Conservation (phyloP, 371 early-diverging fungal genomes). For the Mortierella sp. region DNA sequence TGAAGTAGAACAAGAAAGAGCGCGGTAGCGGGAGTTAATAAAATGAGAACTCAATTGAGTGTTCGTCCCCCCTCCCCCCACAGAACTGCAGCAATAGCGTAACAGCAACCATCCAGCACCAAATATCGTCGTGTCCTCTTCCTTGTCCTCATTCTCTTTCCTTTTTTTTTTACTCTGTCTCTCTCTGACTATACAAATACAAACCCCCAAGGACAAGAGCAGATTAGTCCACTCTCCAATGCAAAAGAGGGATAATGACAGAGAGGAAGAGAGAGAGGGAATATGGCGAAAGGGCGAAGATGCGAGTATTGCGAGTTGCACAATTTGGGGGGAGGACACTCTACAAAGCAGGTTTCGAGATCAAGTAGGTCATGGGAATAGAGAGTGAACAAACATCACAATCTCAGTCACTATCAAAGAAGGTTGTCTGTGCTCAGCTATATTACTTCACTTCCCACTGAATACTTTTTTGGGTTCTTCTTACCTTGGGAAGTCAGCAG, state of each 20-base stretch:
- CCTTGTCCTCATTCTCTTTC: background rate
- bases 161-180: too few species aligned
- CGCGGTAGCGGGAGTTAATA: background rate
- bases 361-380: background rate
- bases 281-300: background rate
- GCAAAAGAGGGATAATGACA: too few species aligned
- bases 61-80: background rate
- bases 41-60: constrained; percentile 6
- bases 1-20: too few species aligned
- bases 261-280: background rate
- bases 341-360: background rate
- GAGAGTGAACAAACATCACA: background rate
- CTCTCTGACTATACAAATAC: too few species aligned
- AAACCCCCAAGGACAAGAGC: too few species aligned
- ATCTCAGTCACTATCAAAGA: too few species aligned
- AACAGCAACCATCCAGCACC: too few species aligned
- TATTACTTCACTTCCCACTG: background rate
- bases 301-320: background rate
- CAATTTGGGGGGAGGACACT: too few species aligned
- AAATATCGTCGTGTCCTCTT: too few species aligned
- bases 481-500: background rate
- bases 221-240: too few species aligned
- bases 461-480: background rate
- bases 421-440: too few species aligned
- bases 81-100: too few species aligned